A percentile compares a stretch with the other conserved stretches of the same genome.
phyloP scores from a whole-genome alignment of 495 filamentous ascomycete genomes.

The Annulohypoxylon stygium region DNA sequence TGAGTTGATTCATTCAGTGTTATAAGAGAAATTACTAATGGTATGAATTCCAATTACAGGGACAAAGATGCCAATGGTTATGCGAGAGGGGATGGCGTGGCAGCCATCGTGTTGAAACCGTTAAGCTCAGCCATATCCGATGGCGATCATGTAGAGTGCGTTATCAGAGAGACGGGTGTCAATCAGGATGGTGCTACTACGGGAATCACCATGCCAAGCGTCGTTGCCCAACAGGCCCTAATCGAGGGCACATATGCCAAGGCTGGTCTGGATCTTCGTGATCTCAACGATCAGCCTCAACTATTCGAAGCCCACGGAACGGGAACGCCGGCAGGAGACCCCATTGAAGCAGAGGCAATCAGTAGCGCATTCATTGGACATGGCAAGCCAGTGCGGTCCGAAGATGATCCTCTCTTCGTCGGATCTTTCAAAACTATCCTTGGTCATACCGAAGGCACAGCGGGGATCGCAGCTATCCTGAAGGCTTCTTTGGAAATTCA shows the following conservation, averaged over 20 bases:
- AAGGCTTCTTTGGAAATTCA: constrained; percentile 62
- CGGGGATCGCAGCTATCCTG: constrained; percentile 59
- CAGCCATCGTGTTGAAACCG: constrained; percentile 64
- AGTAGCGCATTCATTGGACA: background rate
- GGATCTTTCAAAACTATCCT: constrained; percentile 60
- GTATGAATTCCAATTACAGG: constrained; percentile 55
- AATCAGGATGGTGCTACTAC: constrained; percentile 3
- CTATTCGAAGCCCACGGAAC: constrained; percentile 69
- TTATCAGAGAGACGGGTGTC: constrained; percentile 59
- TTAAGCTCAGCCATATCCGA: constrained; percentile 60
- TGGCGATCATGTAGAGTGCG: constrained; percentile 64
- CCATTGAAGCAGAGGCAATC: constrained; percentile 46
- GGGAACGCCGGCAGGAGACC: constrained; percentile 57
- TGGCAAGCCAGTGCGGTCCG: background rate
- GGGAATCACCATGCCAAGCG: constrained; percentile 65
- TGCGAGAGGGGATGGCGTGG: constrained; percentile 69
- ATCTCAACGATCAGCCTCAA: constrained; percentile 53
- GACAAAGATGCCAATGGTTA: constrained; percentile 70
- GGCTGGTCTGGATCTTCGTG: constrained; percentile 58
- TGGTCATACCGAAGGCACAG: constrained; percentile 54
- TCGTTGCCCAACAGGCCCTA: constrained; percentile 62
- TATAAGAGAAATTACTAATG: background rate
- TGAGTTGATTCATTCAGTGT: background rate
- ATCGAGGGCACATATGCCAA: constrained; percentile 62
- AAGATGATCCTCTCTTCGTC: constrained; percentile 35